Percentiles rank a stretch among this genome's conserved stretches.
Evolutionary conservation across 768 basidiomycete genomes (phyloP).

Genomic region (Lentinula raphanica): DNA sequence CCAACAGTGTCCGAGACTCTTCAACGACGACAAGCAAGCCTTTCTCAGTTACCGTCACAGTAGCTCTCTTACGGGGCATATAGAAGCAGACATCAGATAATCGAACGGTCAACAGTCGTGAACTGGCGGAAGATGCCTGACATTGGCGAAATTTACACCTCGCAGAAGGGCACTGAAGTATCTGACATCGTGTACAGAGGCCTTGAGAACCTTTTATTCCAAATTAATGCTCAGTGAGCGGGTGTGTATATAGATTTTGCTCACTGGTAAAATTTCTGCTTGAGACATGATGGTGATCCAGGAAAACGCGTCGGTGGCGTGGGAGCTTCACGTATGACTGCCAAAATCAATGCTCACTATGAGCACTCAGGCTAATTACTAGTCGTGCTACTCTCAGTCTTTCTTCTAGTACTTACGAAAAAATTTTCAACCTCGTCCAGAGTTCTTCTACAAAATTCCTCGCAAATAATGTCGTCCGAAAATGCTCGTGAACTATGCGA

Average conservation of each 20-base stretch:
- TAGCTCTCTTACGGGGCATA: constrained; percentile 58
- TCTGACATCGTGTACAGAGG: constrained; percentile 76
- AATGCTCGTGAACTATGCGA: too few relatives aligned
- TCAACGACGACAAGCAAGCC: constrained; percentile 81
- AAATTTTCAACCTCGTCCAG: too few relatives aligned
- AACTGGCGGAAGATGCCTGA: too few relatives aligned
- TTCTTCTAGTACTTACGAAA: too few relatives aligned
- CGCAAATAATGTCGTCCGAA: too few relatives aligned
- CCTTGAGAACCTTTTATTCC: constrained; percentile 51
- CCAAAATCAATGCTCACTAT: too few relatives aligned
- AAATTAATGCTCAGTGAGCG: not conserved
- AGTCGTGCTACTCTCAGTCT: too few relatives aligned
- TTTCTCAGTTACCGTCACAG: constrained; percentile 58
- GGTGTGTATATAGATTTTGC: not conserved
- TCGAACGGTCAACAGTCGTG: not conserved
- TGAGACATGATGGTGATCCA: constrained; percentile 5
- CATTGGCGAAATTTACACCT: constrained; percentile 77
- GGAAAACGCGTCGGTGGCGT: constrained; percentile 1
- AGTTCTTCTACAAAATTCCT: too few relatives aligned
- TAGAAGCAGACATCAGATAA: constrained; percentile 5
- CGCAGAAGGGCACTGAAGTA: constrained; percentile 74
- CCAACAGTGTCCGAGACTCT: constrained; percentile 76
- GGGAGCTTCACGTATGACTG: not conserved
- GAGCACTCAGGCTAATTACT: too few relatives aligned
- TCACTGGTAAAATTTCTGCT: not conserved